A percentile compares a stretch with the other conserved stretches of the same genome.
These are phyloP conservation scores for Thelephora ganbajun DNA, from an alignment of 768 basidiomycete genomes.

Conservation along the genomic window DNA sequence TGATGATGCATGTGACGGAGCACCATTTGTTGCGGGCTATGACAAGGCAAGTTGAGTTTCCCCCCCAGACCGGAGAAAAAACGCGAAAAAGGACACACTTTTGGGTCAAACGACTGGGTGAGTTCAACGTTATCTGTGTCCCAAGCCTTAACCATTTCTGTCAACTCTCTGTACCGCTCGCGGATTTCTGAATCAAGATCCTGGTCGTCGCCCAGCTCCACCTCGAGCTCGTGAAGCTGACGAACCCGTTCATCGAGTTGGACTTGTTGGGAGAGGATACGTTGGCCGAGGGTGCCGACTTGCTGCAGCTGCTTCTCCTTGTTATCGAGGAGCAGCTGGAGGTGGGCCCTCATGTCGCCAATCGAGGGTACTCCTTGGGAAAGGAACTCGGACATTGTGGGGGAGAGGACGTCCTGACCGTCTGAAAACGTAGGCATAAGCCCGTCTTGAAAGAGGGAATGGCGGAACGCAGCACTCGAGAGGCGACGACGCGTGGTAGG, in stretches of 20 bases:
- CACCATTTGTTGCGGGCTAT: slow-evolving; percentile 31
- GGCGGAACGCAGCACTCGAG: background rate
- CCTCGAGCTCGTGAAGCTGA: slow-evolving; percentile 62
- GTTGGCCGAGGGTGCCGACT: slow-evolving; percentile 85
- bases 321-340: slow-evolving; percentile 56
- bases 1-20: slow-evolving; percentile 9
- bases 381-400: slow-evolving; percentile 7
- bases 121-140: slow-evolving; percentile 68
- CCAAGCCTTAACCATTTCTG: slow-evolving; percentile 64
- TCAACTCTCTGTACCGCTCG: slow-evolving; percentile 63
- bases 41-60: slow-evolving; percentile 3
- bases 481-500: background rate
- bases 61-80: slow-evolving; percentile 8
- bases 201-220: slow-evolving; percentile 47
- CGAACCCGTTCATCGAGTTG: slow-evolving; percentile 83
- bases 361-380: slow-evolving; percentile 4
- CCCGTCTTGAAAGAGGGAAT: background rate
- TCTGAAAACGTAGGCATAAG: slow-evolving; percentile 20
- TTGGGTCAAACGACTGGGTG: slow-evolving; percentile 50
- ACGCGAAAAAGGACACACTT: slow-evolving; percentile 28
- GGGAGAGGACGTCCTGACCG: slow-evolving; percentile 12
- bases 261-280: slow-evolving; percentile 85
- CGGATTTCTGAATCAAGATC: slow-evolving; percentile 54
- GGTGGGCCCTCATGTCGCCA: slow-evolving; percentile 22
- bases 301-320: slow-evolving; percentile 91